A percentile compares a stretch with the other conserved stretches of the same genome.
These are phyloP conservation scores for Cytospora leucostoma DNA, from an alignment of 2,329 filamentous ascomycete species.

Conservation along the genomic window DNA sequence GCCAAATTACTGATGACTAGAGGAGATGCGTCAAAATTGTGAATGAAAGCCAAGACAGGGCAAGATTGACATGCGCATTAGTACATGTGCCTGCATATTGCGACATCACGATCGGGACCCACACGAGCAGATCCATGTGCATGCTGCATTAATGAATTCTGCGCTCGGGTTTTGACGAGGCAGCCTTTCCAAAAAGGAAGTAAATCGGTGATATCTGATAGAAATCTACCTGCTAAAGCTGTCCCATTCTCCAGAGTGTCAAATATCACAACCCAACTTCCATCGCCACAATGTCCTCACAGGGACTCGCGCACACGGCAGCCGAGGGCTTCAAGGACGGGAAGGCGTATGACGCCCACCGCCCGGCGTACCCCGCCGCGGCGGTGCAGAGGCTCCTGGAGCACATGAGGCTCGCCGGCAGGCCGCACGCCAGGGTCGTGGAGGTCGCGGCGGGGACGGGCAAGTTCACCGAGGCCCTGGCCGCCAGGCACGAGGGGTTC, in stretches of 20 bases:
- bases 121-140: no score
- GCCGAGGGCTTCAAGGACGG: conserved; percentile 66
- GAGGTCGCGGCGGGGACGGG: conserved; percentile 40
- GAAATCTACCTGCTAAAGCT: neutral
- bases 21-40: no score
- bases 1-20: no score
- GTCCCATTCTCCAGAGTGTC: neutral
- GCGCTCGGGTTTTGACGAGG: no score
- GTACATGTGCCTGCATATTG: no score
- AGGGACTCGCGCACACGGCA: conserved; percentile 36
- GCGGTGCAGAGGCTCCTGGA: conserved; percentile 61
- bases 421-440: conserved; percentile 43
- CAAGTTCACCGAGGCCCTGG: conserved; percentile 47
- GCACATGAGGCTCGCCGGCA: conserved; percentile 52
- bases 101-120: no score
- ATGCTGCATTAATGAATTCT: no score
- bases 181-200: no score
- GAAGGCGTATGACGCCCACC: conserved; percentile 64
- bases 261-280: no score
- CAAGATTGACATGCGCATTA: no score
- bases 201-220: no score
- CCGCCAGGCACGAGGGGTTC: conserved; percentile 57
- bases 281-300: conserved; percentile 16
- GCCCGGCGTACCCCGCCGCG: conserved; percentile 64
- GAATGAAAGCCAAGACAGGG: no score